phyloP scores from a whole-genome alignment of 805 yeast genomes.

The Kuraishia molischiana region DNA sequence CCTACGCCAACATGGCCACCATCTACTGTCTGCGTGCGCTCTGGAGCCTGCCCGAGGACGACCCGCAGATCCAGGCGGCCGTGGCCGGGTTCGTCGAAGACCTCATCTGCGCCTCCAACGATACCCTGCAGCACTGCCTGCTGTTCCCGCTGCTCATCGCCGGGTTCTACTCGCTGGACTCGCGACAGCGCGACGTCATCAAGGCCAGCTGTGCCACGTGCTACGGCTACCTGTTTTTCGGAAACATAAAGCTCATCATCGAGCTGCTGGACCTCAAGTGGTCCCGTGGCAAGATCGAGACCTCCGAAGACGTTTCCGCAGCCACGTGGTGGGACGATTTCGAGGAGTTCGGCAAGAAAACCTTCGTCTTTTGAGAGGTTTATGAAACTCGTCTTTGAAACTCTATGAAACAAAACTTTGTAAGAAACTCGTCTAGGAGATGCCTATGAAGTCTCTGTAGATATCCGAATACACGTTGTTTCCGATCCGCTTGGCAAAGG shows the following conservation, averaged over 20 bases:
- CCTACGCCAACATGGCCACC: conserved; percentile 14
- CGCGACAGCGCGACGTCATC: conserved; percentile 8
- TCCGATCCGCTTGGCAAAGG: conserved; percentile 47
- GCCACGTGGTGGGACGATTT: conserved; percentile 10
- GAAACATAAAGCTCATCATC: conserved; percentile 9
- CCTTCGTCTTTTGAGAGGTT: conserved; percentile 11
- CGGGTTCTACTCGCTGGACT: conserved; percentile 12
- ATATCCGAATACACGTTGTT: conserved; percentile 48
- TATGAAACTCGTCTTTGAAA: too few relatives aligned
- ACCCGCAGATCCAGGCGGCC: conserved; percentile 7
- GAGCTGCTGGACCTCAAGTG: conserved; percentile 11
- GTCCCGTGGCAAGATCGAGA: conserved; percentile 1
- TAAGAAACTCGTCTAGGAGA: not conserved
- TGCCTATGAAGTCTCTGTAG: conserved; percentile 46
- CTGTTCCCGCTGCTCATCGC: conserved; percentile 15
- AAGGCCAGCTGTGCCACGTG: conserved; percentile 7
- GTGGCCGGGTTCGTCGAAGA: conserved; percentile 9
- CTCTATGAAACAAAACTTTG: too few relatives aligned
- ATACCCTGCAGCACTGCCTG: conserved; percentile 14
- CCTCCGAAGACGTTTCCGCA: not conserved
- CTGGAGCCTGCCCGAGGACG: conserved; percentile 3
- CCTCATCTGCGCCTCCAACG: conserved; percentile 2
- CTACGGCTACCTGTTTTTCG: conserved; percentile 11
- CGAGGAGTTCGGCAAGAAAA: conserved; percentile 8
- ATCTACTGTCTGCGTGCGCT: conserved; percentile 13